Evolutionary conservation across 371 early-diverging fungal genomes (phyloP).

Genomic region (Mucor irregularis): DNA sequence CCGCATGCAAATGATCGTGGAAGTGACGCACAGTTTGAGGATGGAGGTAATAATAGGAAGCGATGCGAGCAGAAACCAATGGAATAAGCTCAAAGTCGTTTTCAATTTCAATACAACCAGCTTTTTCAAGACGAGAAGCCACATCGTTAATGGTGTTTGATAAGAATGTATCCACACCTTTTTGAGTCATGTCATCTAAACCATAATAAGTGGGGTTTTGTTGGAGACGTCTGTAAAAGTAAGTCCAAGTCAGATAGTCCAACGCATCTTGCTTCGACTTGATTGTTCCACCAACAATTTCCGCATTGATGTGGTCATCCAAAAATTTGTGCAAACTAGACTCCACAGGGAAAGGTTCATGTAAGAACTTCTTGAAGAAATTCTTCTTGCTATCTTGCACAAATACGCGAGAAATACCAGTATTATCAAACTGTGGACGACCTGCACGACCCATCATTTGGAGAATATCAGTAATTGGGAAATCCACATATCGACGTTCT

Average conservation of each 20-base stretch:
- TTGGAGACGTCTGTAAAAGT: conserved; percentile 85
- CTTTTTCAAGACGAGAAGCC: conserved; percentile 61
- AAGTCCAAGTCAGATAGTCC: conserved; percentile 95
- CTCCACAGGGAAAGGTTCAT: conserved; percentile 91
- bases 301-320: conserved; percentile 92
- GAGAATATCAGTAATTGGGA: conserved; percentile 93
- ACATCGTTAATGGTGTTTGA: conserved; percentile 76
- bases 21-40: conserved; percentile 79
- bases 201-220: conserved; percentile 96
- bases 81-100: conserved; percentile 65
- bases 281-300: conserved; percentile 86
- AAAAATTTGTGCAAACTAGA: conserved; percentile 76
- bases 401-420: conserved; percentile 85
- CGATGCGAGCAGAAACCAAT: conserved; percentile 78
- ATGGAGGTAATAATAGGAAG: conserved; percentile 87
- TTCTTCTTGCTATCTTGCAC: conserved; percentile 91
- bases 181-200: conserved; percentile 70
- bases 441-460: conserved; percentile 99
- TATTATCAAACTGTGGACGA: conserved; percentile 96
- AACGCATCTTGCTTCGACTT: conserved; percentile 88
- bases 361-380: conserved; percentile 96
- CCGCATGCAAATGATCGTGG: conserved; percentile 44
- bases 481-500: conserved; percentile 86
- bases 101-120: conserved; percentile 74
- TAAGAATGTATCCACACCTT: conserved; percentile 71